Base-by-base conservation (phyloP, 2,329 filamentous ascomycete genomes). In the Botryotinia narcissicola region DNA sequence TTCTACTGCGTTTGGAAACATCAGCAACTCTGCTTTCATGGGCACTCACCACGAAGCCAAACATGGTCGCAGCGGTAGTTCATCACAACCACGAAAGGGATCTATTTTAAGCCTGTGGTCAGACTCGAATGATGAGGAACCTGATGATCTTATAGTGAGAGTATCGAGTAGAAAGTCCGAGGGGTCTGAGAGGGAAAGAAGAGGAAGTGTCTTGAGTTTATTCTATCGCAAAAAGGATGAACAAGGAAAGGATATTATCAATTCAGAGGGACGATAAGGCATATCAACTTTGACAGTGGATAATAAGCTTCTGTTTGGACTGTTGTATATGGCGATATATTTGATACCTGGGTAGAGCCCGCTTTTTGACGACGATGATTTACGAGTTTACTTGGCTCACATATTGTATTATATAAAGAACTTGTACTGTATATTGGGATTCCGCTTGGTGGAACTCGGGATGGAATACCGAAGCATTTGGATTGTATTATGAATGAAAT, bases 1-100 rank as follows among this genome's bases (percentile, higher is more conserved):
- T 6, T 73, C 71, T 18, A 73, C 66, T 42, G 42, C 64, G 20
- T 73, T 73, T 8, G 71, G 32, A 40, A 63, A 62, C 4, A 8
- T 73, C 16, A 70, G 29, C 29, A 73, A 70, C n/a, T 9, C 71
- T 10, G 29, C 71, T 46, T 73, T 73, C n/a, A 70, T 70, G 32
- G 64, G 64, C 2, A 12, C 35, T 8, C 66, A 73, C 7, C 71
- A 73, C 29, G 64, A 70, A 46, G 62, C 18, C 29, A 72, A 69
- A 32, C 57, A 70, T 22, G 44, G 42, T 14, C 71, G 57, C 12
- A 70, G 66, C 7, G 60, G 66, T 20, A 51, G 54, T 44, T 51
- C 71, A 16, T 29, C 8, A 16, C 42, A 63, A 20, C 40, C 32
- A 25, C 29, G 71, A 29, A 48, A 70, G 12, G 71, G 71, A 18